Evolutionary conservation across 192 early-diverging fungal species (phyloP), one percentile per base, ranked within the genome.

Genomic region (Backusella australiensis): DNA sequence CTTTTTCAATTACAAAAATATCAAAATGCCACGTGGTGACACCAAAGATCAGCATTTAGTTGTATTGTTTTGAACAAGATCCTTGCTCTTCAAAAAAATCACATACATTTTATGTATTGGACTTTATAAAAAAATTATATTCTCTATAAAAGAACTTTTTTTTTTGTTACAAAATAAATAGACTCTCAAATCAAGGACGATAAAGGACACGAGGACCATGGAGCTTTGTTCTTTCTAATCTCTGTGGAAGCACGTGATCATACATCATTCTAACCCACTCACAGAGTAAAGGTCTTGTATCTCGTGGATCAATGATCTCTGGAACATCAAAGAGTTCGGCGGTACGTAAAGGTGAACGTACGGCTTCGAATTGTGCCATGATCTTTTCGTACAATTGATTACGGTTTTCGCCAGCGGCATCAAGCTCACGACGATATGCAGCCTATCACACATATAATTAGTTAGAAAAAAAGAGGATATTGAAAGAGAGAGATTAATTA

Each of bases 221-320:
- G 0, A 77, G 66, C 38, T 74, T 76, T 19, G 76, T 76, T 34
- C 70, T 76, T 34, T 77, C 81, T 34, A 82, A 34, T 29, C 81
- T 56, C 29, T 52, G 41, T 34, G 81, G 81, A 9, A 82, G 63
- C 34, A 82, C 71, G 39, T 82, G 70, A 35, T 79, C 78, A 72
- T 82, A 82, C 70, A 79, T 59, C 52, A 82, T 78, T 34, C 35
- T 42, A 12, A 79, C 81, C 81, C 78, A 82, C 0, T 82, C 81
- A 65, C 81, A 82, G 3, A 78, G 19, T 12, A 78, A 35, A 21
- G 77, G 74, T 39, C 81, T 69, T 19, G 81, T 82, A 46, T 78
- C 66, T 14, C 81, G 78, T 34, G 81, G 81, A 67, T 82, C 81
- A 71, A 82, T 82, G 29, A 82, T 76, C 19, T 82, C 81, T 35